Base-by-base conservation (phyloP, 441 rosid species). In the Euphorbia neoarborescens region DNA sequence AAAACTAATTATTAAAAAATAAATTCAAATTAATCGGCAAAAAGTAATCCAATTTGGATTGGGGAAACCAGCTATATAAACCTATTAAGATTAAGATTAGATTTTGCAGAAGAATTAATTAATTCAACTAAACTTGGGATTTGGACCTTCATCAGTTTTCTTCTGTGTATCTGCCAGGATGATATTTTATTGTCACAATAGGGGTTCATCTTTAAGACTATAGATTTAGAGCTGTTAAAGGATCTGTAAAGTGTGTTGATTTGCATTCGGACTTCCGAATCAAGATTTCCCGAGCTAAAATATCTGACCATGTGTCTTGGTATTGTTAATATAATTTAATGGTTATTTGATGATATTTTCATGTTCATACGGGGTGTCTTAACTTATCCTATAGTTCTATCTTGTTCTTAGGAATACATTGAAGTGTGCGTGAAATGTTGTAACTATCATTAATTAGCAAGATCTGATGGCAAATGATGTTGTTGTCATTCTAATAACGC, bases 401-500 rank as follows among this genome's bases (percentile, higher is more conserved):
- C 28, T 24, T 57, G 10, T 38, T 68, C 22, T 35, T 32, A 13
- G 12, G 28, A 48, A 20, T 53, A 5, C 53, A 28, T 51, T 35
- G 15, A 53, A 20, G 50, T 67, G 27, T 10, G 22, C 19, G 35
- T 35, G 7, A 24, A n/a, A 14, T 66, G 19, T 14, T 2, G 11
- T 68, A 57, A 7, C 62, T 9, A 9, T 54, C 15, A 3, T 48
- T 73, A 5, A 65, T 57, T 42, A 9, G 10, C 22, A 27, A 64
- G 15, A 48, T n/a, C 28, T 11, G 19, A 27, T 17, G 58, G 54
- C 54, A 54, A n/a, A 9, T 9, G 17, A 6, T 68, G 14, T 12
- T 68, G 70, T 69, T 75, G 9, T 12, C 56, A 69, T 68, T 37
- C 1, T 12, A 62, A 35, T 57, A 57, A 60, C 66, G 61, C 9